These are phyloP conservation scores for Udeniomyces megalosporus DNA, from an alignment of 768 basidiomycete species.

Conservation along the genomic window DNA sequence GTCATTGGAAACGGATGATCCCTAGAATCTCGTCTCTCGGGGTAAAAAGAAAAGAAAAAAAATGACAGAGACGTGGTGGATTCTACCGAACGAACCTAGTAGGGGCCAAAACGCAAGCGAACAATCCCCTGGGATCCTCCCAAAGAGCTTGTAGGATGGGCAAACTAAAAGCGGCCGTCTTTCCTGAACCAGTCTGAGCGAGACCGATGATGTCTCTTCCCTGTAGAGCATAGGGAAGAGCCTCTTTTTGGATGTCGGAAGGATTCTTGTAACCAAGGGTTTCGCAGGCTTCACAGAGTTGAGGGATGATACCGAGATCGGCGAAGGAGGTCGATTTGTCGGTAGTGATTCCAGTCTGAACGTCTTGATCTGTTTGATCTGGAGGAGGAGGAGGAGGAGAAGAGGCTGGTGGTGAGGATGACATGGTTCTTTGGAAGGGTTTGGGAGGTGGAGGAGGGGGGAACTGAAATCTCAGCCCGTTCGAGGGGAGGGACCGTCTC, in stretches of 20 bases:
- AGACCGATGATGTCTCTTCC: conserved; percentile 95
- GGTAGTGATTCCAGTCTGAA: background rate
- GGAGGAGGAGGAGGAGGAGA: background rate
- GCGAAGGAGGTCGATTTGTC: conserved; percentile 42
- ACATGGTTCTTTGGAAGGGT: background rate
- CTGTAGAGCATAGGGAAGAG: conserved; percentile 70
- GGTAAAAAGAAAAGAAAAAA: too few species aligned
- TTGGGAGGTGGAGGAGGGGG: background rate
- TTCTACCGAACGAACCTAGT: conserved; percentile 42
- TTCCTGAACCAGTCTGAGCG: conserved; percentile 93
- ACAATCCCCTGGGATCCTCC: conserved; percentile 76
- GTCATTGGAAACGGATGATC: too few species aligned
- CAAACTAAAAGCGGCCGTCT: conserved; percentile 91
- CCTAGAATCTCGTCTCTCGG: too few species aligned
- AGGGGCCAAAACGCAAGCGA: conserved; percentile 83
- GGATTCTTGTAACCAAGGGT: conserved; percentile 68
- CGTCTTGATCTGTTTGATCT: background rate
- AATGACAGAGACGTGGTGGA: background rate
- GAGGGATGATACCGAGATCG: conserved; percentile 72
- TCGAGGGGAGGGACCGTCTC: too few species aligned
- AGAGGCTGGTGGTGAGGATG: too few species aligned
- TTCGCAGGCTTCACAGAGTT: conserved; percentile 68
- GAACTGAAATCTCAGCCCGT: too few species aligned
- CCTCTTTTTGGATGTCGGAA: conserved; percentile 75
- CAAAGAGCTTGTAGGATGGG: conserved; percentile 92